Evolutionary conservation across 1,284 basidiomycete species (phyloP), one percentile per base, ranked within the genome.

Genomic region (Tilletiaria anomala): DNA sequence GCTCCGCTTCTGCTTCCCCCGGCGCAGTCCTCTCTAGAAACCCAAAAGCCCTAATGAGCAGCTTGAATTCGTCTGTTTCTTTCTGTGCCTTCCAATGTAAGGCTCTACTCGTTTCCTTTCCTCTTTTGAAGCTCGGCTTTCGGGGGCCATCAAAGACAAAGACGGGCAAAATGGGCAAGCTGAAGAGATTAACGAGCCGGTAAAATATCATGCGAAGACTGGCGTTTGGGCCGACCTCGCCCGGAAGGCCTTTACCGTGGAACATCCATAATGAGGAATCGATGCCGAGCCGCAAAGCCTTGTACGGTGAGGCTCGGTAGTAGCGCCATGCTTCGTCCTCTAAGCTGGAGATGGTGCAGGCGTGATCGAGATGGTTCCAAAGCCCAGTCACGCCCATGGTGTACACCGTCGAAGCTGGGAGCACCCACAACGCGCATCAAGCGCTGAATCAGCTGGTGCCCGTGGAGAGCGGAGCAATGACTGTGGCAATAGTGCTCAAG

Each of bases 1-100:
- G 73, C 61, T 97, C 91, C 0, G 91, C 91, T 67, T 97, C 91
- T 0, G 91, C 91, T 68, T 96, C 91, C 10, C 86, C 91, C 0
- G 84, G 84, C 4, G 91, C 91, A 77, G 82, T 47, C 17, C 37
- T 19, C 33, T 46, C 32, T 5, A 44, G 82, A 51, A 85, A 84
- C 0, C 88, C 87, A 69, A 89, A 89, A 0, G 82, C 79, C 40
- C 83, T 78, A 4, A 93, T 78, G 40, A 94, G 79, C 29, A 84
- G 37, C 3, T 45, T 42, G 21, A 59, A 56, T 15, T 39, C 26
- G n/a, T n/a, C 10, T 8, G n/a, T n/a, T n/a, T 8, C 10, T n/a
- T 8, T 8, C 10, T 29, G 26, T 8, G 8, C n/a, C 10, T 29
- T 29, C 8, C 8, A 29, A 0, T 49, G 49, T 12, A 19, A 19